Conservation (phyloP, 225 moss, liverwort and hornwort genomes). For the Climacium dendroides region DNA sequence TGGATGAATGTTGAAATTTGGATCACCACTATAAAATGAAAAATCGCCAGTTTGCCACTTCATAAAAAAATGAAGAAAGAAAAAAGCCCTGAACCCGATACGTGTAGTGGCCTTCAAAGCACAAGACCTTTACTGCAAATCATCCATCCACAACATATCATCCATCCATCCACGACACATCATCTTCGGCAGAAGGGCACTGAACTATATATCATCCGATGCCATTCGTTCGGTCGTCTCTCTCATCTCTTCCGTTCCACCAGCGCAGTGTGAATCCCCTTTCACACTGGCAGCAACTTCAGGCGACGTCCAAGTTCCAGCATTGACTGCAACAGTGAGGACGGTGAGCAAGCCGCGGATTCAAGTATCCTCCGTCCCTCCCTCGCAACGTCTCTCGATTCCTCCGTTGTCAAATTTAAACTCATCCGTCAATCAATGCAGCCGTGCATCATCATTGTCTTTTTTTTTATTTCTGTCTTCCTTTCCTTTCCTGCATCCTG, state of each 20-base stretch:
- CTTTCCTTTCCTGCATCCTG: neutral
- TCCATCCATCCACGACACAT: no score
- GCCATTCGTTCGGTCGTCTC: neutral
- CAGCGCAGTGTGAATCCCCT: neutral
- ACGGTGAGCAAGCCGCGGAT: neutral
- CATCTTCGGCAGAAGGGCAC: neutral
- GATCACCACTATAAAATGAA: no score
- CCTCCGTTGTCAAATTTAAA: conserved; percentile 7
- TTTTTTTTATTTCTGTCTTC: neutral
- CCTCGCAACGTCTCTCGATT: conserved; percentile 2
- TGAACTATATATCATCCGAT: neutral
- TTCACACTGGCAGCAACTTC: neutral
- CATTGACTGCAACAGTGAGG: neutral
- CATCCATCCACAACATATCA: neutral
- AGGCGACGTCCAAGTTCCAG: neutral
- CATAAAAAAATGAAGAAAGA: no score
- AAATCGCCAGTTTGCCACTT: no score
- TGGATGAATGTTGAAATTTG: no score
- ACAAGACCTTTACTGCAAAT: neutral
- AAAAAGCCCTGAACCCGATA: no score
- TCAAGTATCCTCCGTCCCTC: neutral
- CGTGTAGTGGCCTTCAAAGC: neutral
- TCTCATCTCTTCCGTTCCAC: neutral
- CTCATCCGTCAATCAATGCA: neutral
- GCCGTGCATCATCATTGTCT: neutral